A percentile compares a stretch with the other conserved stretches of the same genome.
Evolutionary conservation across 257 asterid species (phyloP).

Genomic region (Rubia yunnanensis): DNA sequence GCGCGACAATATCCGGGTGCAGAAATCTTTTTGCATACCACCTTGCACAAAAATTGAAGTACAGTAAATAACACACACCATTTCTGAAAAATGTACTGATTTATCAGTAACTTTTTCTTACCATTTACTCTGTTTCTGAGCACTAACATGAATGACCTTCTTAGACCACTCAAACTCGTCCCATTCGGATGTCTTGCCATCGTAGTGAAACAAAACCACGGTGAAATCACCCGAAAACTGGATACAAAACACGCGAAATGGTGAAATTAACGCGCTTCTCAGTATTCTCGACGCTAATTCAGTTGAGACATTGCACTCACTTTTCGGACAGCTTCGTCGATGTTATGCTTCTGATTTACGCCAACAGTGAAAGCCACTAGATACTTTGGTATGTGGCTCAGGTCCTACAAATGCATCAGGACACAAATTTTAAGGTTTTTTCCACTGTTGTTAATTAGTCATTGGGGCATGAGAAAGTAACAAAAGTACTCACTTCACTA

Average conservation of each 20-base stretch:
- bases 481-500: constrained; percentile 41
- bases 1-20: constrained; percentile 73
- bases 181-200: constrained; percentile 33
- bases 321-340: constrained; percentile 48
- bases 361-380: constrained; percentile 51
- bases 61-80: background rate
- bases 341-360: constrained; percentile 28
- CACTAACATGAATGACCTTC: constrained; percentile 31
- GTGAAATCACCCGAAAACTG: constrained; percentile 37
- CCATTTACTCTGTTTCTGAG: constrained; percentile 26
- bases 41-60: constrained; percentile 30
- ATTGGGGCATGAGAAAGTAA: background rate
- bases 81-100: background rate
- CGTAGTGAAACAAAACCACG: constrained; percentile 32
- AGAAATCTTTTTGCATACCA: constrained; percentile 87
- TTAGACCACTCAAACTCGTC: constrained; percentile 40
- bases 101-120: background rate
- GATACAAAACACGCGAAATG: background rate
- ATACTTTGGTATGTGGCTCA: constrained; percentile 31
- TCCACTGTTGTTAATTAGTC: background rate
- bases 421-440: background rate
- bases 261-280: too few species aligned
- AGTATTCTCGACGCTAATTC: background rate
- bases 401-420: constrained; percentile 26
- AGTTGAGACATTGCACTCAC: constrained; percentile 10